Conservation (phyloP, 768 basidiomycete species). For the Leccinum variicolor region DNA sequence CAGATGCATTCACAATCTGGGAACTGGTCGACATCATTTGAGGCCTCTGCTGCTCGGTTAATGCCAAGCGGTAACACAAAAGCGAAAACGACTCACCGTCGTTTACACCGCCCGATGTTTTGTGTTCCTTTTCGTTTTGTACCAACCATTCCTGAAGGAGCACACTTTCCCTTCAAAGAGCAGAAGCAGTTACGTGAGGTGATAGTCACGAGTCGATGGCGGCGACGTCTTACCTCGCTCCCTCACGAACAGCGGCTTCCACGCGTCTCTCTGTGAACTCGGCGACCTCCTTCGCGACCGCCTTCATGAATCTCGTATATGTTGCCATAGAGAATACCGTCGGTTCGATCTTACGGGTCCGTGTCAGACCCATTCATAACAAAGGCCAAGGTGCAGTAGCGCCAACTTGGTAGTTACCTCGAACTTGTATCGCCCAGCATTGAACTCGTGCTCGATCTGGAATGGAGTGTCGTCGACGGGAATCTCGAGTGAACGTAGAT, state of each 20-base stretch:
- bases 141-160: slow-evolving; percentile 44
- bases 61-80: not conserved
- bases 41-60: slow-evolving; percentile 1
- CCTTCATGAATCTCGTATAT: slow-evolving; percentile 41
- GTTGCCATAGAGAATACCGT: slow-evolving; percentile 51
- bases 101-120: not conserved
- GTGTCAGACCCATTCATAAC: slow-evolving; percentile 2
- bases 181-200: not conserved
- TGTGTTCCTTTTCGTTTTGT: slow-evolving; percentile 18
- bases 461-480: not conserved
- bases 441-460: slow-evolving; percentile 49
- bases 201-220: not conserved
- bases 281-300: slow-evolving; percentile 40
- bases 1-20: slow-evolving; percentile 10
- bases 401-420: slow-evolving; percentile 32
- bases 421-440: slow-evolving; percentile 51
- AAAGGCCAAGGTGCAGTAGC: not conserved
- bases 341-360: slow-evolving; percentile 41
- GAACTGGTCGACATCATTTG: slow-evolving; percentile 2
- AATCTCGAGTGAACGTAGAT: not conserved
- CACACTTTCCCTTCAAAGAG: slow-evolving; percentile 35
- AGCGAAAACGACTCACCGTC: slow-evolving; percentile 3
- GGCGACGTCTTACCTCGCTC: slow-evolving; percentile 32
- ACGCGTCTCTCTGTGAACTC: slow-evolving; percentile 42
- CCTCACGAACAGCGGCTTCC: slow-evolving; percentile 36